Conservation (phyloP, 208 protist species). For the Vickermania ingenoplastis region DNA sequence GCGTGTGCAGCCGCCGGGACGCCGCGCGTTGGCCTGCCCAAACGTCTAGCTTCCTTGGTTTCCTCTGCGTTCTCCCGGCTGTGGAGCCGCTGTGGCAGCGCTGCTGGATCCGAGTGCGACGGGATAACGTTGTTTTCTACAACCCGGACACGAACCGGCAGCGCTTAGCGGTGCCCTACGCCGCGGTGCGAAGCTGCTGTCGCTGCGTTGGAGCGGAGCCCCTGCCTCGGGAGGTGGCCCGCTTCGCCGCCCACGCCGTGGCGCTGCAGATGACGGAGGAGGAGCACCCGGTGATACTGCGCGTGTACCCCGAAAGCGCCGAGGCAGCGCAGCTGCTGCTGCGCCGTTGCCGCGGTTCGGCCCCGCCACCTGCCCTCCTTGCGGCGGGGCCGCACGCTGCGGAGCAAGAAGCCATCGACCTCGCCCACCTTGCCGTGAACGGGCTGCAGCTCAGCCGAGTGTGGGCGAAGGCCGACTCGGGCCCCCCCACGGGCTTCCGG, state of each 20-base stretch:
- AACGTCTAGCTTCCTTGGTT: conserved; percentile 42
- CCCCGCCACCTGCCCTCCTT: neutral
- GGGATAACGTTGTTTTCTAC: conserved; percentile 12
- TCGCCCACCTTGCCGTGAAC: neutral
- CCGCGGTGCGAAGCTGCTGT: neutral
- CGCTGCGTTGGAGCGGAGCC: conserved; percentile 5
- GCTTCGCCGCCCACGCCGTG: conserved; percentile 35
- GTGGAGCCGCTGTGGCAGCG: conserved; percentile 38
- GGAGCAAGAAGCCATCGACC: neutral
- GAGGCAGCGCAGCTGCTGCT: conserved; percentile 26
- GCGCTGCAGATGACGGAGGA: conserved; percentile 25
- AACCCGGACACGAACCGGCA: conserved; percentile 10
- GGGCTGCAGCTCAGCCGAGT: neutral
- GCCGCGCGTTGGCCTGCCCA: neutral
- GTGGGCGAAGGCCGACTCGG: neutral
- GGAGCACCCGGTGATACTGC: conserved; percentile 25
- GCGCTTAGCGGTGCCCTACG: conserved; percentile 11
- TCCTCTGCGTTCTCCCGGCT: conserved; percentile 34
- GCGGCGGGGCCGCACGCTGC: neutral
- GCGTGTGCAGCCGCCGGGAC: neutral
- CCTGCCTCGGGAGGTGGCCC: conserved; percentile 17
- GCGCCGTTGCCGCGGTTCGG: conserved; percentile 13
- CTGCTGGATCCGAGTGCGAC: conserved; percentile 28
- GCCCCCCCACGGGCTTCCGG: neutral
- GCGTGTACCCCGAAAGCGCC: conserved; percentile 28